Evolutionary conservation across 2,329 filamentous ascomycete species (phyloP), one percentile per base, ranked within the genome.

Genomic region (Claviceps sp.): DNA sequence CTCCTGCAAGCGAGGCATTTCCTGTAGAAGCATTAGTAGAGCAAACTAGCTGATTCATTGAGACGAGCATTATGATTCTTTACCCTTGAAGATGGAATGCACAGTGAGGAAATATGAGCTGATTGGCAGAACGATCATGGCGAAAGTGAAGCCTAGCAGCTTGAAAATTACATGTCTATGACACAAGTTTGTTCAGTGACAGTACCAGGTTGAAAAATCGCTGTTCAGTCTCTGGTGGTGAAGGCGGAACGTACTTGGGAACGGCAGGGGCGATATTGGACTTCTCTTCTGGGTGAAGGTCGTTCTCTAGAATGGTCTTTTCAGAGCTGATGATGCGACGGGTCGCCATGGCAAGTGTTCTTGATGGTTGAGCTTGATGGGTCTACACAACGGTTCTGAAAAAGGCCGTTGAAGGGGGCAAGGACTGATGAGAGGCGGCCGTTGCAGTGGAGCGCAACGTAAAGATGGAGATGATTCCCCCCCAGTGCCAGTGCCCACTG

Each of bases 91-190:
- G 29, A 96, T 60, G 1, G 74, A 77, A 62, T 90, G 78, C 29
- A 95, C 76, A 0, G 86, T 86, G 45, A 86, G 62, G 66, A 94
- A 98, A 69, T 96, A 98, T 43, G 86, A 88, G 42, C 87, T 83
- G 59, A 98, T 88, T 14, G 93, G 93, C 20, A 86, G 69, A 16
- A 85, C 78, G 54, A 96, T 78, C 91, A 98, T 97, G 64, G 89
- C 90, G 40, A 90, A 73, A 0, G 90, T 95, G 70, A 96, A 97
- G 56, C 79, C 83, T 16, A 97, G 76, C 20, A 98, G 81, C 71
- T 97, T 98, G 63, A 83, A 71, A 57, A 98, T 93, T 58, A 97
- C 89, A 63, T 85, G 76, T 52, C 88, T 88, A 51, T 11, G 38
- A 16, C 26, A 29, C 26, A 29, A 8, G 8, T 29, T 9, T 29